phyloP scores from a whole-genome alignment of 176 grass and related monocot genomes.

The Lolium rigidum region DNA sequence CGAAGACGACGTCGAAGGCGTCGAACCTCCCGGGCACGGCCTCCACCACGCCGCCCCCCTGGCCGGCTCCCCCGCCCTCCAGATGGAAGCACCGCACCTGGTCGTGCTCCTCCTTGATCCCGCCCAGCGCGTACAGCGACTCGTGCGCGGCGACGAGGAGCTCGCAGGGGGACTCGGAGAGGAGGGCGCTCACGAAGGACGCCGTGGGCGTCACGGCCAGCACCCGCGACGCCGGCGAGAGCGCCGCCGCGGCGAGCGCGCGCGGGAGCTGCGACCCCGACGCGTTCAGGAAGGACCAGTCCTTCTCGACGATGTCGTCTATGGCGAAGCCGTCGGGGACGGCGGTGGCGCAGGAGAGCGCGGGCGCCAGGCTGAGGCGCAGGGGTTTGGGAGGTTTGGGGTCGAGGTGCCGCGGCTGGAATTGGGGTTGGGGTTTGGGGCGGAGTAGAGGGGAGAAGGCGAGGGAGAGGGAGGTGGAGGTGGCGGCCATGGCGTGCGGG shows the following conservation, averaged over 20 bases:
- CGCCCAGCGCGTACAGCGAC: slow-evolving; percentile 78
- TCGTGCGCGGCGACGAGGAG: slow-evolving; percentile 79
- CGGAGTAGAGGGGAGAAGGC: slow-evolving; percentile 37
- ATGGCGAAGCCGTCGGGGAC: slow-evolving; percentile 52
- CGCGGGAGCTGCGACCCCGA: slow-evolving; percentile 19
- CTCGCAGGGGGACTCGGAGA: slow-evolving; percentile 60
- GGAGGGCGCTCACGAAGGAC: slow-evolving; percentile 58
- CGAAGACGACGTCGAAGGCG: slow-evolving; percentile 72
- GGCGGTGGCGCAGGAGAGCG: slow-evolving; percentile 22
- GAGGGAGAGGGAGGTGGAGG: slow-evolving; percentile 41
- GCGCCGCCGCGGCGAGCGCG: slow-evolving; percentile 52
- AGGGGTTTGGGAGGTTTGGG: slow-evolving; percentile 19
- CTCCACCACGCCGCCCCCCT: slow-evolving; percentile 61
- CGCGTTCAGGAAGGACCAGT: slow-evolving; percentile 84
- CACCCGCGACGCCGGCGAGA: slow-evolving; percentile 60
- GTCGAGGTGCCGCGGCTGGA: not conserved
- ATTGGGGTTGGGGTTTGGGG: not conserved
- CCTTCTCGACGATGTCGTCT: slow-evolving; percentile 75
- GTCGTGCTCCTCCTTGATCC: slow-evolving; percentile 85
- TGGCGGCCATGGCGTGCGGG: slow-evolving; percentile 40
- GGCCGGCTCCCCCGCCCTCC: slow-evolving; percentile 50
- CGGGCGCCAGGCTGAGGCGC: slow-evolving; percentile 20
- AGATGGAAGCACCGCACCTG: slow-evolving; percentile 82
- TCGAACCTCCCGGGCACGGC: slow-evolving; percentile 70
- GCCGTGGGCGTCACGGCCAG: slow-evolving; percentile 68